phyloP scores from a whole-genome alignment of 2,329 filamentous ascomycete species.

The Xylaria sp. region DNA sequence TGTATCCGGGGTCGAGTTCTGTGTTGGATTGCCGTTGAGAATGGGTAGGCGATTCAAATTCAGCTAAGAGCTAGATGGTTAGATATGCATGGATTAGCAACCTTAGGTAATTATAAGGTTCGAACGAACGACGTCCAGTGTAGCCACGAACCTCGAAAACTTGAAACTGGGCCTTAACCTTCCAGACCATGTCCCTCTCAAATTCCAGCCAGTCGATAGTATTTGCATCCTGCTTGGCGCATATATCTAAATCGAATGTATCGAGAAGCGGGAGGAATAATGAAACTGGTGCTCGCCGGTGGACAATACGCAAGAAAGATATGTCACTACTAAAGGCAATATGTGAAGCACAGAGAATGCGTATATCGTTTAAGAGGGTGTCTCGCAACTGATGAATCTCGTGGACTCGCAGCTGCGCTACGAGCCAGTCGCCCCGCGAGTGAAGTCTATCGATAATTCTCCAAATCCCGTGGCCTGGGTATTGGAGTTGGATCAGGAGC shows the following conservation, averaged over 20 bases:
- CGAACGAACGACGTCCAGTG: not conserved
- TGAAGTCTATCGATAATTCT: constrained; percentile 7
- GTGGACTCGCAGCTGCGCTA: constrained; percentile 8
- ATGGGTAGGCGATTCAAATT: not conserved
- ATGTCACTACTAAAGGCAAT: constrained; percentile 16
- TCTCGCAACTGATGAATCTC: constrained; percentile 9
- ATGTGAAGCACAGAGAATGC: constrained; percentile 17
- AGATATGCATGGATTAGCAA: constrained; percentile 1
- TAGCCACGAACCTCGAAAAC: constrained; percentile 14
- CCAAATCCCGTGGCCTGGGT: not conserved
- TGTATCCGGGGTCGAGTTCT: not conserved
- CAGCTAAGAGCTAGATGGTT: constrained; percentile 1
- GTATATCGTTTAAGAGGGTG: constrained; percentile 14
- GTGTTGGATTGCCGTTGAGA: not conserved
- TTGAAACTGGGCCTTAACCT: constrained; percentile 7
- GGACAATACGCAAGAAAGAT: not conserved
- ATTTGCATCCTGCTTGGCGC: not conserved
- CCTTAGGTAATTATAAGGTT: not conserved
- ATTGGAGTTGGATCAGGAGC: constrained; percentile 7
- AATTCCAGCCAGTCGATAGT: constrained; percentile 1
- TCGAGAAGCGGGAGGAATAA: constrained; percentile 6
- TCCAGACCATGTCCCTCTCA: constrained; percentile 6
- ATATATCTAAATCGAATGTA: constrained; percentile 1
- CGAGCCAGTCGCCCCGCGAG: not conserved
- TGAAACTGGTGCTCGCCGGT: not conserved